Conservation (phyloP, 2,329 filamentous ascomycete species). For the Colletotrichum tofieldiae region DNA sequence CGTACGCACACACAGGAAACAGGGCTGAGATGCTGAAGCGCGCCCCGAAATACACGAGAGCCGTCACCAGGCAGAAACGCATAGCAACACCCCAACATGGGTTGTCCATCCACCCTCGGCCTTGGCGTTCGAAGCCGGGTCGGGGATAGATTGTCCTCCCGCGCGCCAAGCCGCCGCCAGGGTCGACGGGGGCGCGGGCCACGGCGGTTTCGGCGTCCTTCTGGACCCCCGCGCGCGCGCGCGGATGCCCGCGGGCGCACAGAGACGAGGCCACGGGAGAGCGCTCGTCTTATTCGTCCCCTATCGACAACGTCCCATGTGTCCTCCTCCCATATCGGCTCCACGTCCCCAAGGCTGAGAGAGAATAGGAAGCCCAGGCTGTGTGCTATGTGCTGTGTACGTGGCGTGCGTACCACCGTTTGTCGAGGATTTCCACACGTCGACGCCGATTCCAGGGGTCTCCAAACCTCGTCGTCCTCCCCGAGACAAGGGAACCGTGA, state of each 20-base stretch:
- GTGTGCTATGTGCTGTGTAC: not conserved
- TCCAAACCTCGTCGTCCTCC: constrained; percentile 5
- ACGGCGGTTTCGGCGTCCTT: not conserved
- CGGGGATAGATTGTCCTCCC: constrained; percentile 16
- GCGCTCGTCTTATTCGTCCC: not conserved
- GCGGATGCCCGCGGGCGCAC: not conserved
- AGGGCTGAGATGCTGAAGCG: not conserved
- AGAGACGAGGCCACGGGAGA: not conserved
- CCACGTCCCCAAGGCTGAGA: not conserved
- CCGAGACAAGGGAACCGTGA: constrained; percentile 30
- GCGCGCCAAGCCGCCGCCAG: not conserved
- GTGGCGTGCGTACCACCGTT: not conserved
- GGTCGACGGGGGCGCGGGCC: not conserved
- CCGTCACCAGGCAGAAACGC: not conserved
- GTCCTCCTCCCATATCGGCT: not conserved
- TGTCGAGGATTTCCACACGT: not conserved
- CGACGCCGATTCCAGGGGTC: not conserved
- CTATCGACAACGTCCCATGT: not conserved
- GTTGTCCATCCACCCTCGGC: not conserved
- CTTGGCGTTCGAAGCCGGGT: constrained; percentile 24
- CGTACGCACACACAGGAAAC: not conserved
- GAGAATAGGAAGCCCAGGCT: not conserved
- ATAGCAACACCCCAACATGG: not conserved
- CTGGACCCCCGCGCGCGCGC: not conserved
- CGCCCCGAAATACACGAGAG: constrained; percentile 1